These are phyloP conservation scores for Exutisphaerella laricina DNA, from an alignment of 2,329 filamentous ascomycete genomes.

Conservation along the genomic window DNA sequence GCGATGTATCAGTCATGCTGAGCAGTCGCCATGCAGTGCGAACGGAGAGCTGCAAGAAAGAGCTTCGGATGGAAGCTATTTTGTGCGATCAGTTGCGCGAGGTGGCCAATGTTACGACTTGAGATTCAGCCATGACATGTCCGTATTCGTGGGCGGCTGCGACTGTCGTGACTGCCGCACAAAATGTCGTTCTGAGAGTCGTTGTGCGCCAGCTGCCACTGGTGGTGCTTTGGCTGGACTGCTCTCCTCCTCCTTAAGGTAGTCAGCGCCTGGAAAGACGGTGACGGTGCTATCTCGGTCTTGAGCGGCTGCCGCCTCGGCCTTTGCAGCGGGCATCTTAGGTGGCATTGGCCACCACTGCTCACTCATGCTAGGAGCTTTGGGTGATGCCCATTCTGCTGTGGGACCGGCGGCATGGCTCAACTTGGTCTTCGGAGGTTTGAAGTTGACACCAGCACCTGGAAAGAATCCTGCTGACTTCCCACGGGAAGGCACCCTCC, in stretches of 20 bases:
- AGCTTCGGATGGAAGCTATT: not conserved
- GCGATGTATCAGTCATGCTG: not conserved
- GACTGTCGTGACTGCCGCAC: slow-evolving; percentile 40
- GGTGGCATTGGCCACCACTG: slow-evolving; percentile 2
- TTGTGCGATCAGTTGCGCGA: no score
- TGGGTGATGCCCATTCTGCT: slow-evolving; percentile 23
- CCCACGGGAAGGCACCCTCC: slow-evolving; percentile 39
- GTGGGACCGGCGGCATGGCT: slow-evolving; percentile 21
- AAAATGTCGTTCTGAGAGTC: slow-evolving; percentile 21
- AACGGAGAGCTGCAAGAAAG: not conserved
- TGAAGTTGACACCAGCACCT: slow-evolving; percentile 28
- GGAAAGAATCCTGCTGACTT: slow-evolving; percentile 50
- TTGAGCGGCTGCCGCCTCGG: slow-evolving; percentile 9
- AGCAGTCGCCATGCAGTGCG: not conserved
- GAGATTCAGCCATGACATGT: slow-evolving; percentile 79
- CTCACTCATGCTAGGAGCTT: slow-evolving; percentile 9
- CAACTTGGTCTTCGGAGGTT: slow-evolving; percentile 25
- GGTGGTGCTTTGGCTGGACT: slow-evolving; percentile 37
- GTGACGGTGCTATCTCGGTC: slow-evolving; percentile 33
- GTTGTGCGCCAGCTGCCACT: slow-evolving; percentile 29
- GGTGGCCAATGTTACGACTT: not conserved
- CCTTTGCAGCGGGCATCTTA: slow-evolving; percentile 1
- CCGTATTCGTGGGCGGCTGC: slow-evolving; percentile 32
- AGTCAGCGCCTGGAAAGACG: slow-evolving; percentile 34
- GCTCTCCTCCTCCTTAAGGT: slow-evolving; percentile 19